Conservation (phyloP, 108 stramenopile species). For the Cyclostephanos invisitatus region DNA sequence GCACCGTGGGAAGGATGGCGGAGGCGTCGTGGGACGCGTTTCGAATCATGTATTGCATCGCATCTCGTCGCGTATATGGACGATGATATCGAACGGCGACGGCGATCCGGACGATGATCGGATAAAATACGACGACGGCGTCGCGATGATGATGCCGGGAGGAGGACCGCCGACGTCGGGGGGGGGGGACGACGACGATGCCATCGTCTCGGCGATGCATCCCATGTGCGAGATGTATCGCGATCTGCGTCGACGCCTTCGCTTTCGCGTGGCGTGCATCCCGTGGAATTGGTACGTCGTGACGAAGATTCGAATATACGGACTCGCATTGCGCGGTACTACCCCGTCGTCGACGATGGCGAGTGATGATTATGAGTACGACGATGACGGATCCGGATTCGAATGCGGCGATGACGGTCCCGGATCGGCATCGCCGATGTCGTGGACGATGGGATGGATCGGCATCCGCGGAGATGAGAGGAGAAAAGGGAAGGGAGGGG, state of each 20-base stretch:
- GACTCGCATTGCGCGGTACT: constrained; percentile 9
- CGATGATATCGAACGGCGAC: no score
- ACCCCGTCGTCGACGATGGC: background rate
- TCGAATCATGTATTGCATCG: background rate
- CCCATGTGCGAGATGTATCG: constrained; percentile 36
- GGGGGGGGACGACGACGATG: background rate
- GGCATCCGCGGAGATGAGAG: background rate
- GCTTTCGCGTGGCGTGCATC: constrained; percentile 6
- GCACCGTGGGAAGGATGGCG: no score
- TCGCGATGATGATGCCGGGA: background rate
- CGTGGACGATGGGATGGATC: background rate
- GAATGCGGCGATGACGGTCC: background rate
- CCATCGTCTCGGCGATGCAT: background rate
- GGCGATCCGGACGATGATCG: background rate
- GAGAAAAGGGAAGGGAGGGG: background rate
- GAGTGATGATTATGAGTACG: background rate
- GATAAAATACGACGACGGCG: background rate
- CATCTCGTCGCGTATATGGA: constrained; percentile 4
- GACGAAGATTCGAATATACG: constrained; percentile 8
- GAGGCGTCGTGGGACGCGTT: background rate
- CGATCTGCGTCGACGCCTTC: constrained; percentile 17
- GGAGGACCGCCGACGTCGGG: background rate
- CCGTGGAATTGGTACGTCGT: constrained; percentile 45
- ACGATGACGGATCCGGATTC: constrained; percentile 8
- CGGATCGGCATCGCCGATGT: background rate